Base-by-base conservation (phyloP, 192 early-diverging fungal species). In the Backusella mclennaniae region DNA sequence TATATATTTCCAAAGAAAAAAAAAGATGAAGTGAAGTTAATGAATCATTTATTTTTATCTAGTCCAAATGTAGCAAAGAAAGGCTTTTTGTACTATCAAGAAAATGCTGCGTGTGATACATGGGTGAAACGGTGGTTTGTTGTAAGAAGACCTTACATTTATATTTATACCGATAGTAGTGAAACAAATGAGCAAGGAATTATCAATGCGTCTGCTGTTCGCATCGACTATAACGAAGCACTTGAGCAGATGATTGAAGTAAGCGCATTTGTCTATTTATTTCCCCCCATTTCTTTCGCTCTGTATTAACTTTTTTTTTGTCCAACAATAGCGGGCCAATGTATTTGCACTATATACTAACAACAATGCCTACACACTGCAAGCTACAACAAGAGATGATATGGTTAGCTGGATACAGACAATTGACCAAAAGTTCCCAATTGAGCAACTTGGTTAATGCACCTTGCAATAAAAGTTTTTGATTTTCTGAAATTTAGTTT, bases 61-160 rank as follows among this genome's bases (percentile, higher is more conserved):
- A 89, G 87, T 52, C 84, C 85, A 8, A 86, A 75, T 71, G 72
- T 88, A 31, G 85, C 87, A 21, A 90, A 88, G 67, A 59, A 59
- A 26, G 89, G 89, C 9, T 86, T 88, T 72, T 46, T 90, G 1
- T 66, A 82, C 29, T 85, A 85, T 69, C 89, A 85, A 19, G 87
- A 90, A 66, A 76, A 85, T 75, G 84, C 86, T 15, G 66, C 74
- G 15, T 84, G 84, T 35, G 89, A 93, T 52, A 71, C 76, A 12
- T 97, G 96, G 96, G 82, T 87, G 0, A 88, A 90, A 39, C 84
- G 90, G 6, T 96, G 93, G 92, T 91, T 95, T 84, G 93, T 96
- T 38, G 84, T 94, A 69, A 84, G 93, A 67, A 86, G 91, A 41
- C 96, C 96, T 9, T 95, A 93, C 72, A 79, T 97, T 35, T 95